Base-by-base conservation (phyloP, 2,329 filamentous ascomycete species). In the Corynespora cassiicola region DNA sequence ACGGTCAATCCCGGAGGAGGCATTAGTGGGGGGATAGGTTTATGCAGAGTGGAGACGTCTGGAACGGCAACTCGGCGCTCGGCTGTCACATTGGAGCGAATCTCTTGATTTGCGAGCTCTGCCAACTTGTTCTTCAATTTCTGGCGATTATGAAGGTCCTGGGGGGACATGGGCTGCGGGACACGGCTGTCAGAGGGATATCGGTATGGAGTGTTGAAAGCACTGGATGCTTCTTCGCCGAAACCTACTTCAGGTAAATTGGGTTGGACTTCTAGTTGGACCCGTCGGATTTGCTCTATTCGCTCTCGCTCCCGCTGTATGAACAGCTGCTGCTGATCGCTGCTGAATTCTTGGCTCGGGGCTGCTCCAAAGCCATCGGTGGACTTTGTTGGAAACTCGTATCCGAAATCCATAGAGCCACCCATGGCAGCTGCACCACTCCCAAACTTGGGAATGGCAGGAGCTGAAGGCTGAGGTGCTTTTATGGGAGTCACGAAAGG, bases 11-110 rank as follows among this genome's bases (percentile, higher is more conserved):
- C 56, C 15, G 46, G 39, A 12, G 43, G 44, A 18, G 37, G 42
- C 10, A 47, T 43, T 6, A 46, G 31, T 22, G 53, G 31, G 8
- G 46, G 49, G 32, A 47, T 23, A 16, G 43, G 43, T 28, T 40
- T 17, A 6, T 40, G 39, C 9, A 33, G n/a, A 8, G 27, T 18
- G 21, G 28, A 21, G n/a, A 42, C 38, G 23, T 47, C 35, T 11
- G 52, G 55, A 14, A 66, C 55, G 4, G 64, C 58, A 32, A 68
- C 59, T 28, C 61, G 51, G 12, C 61, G 49, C 12, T 67, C 63
- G 11, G 51, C 57, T 11, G 42, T 24, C 18, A 45, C 31, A 20
- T 44, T 58, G 16, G 50, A 57, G 38, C 53, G 54, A 25, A 52
- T 54, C 3, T 54, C 50, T n/a, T 47, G 35, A 22, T 61, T 48